These are phyloP conservation scores for Salix caprea DNA, from an alignment of 345 rosid genomes.

Conservation along the genomic window DNA sequence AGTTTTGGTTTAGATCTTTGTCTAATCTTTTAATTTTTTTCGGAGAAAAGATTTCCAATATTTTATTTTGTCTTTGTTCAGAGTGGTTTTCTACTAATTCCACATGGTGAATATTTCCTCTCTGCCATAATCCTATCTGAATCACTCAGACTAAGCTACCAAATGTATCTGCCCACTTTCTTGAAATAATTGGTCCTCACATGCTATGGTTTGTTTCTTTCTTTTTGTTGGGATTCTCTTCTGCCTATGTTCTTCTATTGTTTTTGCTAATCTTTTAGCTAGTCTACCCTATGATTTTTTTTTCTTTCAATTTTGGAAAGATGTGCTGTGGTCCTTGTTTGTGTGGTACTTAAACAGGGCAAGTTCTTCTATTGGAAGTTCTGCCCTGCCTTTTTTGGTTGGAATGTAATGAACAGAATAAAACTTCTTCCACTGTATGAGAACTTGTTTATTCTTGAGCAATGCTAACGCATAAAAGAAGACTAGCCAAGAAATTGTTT, in stretches of 20 bases:
- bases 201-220: not conserved
- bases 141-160: not conserved
- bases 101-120: not conserved
- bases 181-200: not conserved
- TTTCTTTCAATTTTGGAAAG: not conserved
- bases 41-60: too few relatives aligned
- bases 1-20: too few relatives aligned
- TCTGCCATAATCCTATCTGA: not conserved
- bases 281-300: not conserved
- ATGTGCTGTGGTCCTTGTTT: not conserved
- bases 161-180: not conserved
- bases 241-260: not conserved
- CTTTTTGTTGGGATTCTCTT: not conserved
- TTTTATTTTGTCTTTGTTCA: not conserved
- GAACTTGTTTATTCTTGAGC: too few relatives aligned
- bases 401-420: not conserved
- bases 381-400: not conserved
- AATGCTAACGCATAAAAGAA: too few relatives aligned
- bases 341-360: not conserved
- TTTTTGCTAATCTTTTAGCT: not conserved
- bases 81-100: not conserved
- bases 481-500: too few relatives aligned
- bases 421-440: not conserved
- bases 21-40: too few relatives aligned
- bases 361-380: not conserved